Base-by-base conservation (phyloP, 2,329 filamentous ascomycete species). In the Cladosporium sp. region DNA sequence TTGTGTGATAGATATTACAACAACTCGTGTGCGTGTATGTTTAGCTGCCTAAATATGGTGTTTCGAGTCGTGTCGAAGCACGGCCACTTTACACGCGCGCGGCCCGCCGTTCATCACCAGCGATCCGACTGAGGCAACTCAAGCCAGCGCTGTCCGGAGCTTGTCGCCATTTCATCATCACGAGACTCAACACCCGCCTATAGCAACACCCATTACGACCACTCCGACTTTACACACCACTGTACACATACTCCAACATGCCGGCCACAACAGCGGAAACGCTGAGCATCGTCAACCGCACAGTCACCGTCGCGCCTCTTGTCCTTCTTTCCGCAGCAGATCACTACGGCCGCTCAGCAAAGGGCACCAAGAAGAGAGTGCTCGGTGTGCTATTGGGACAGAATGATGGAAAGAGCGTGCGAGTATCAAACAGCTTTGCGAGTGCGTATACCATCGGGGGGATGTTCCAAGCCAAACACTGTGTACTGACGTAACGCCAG, bases 371-470 rank as follows among this genome's bases (percentile, higher is more conserved):
- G 74, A 86, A 86, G 80, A 86, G 94, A 72, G 94, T 97, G 38
- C 93, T 99, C 37, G 94, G 94, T 71, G 94, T 97, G 51, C 80
- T 99, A 59, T 81, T 99, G 62, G 94, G 94, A 49, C 92, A 97
- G 78, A 97, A 97, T 69, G 90, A 96, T 76, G 92, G 94, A 70
- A 93, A 93, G 78, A 92, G 91, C 71, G 94, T 97, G 73, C 87
- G 94, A 66, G 94, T 97, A 69, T 97, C 94, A 65, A 99, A 99
- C 85, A 96, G 94, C 79, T 99, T 97, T 76, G 94, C 94, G 72
- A 92, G 93, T 97, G 75, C 54, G 84, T 75, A 63, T 70, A 55
- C 15, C 37, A 15, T 63, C 47, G 19, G 34, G 19, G 12, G 63
- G 25, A 30, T 17, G 20, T 22, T 1, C 9, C 3, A 25, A 15